Conservation (phyloP, 805 yeast species). For the Candida quercuum region DNA sequence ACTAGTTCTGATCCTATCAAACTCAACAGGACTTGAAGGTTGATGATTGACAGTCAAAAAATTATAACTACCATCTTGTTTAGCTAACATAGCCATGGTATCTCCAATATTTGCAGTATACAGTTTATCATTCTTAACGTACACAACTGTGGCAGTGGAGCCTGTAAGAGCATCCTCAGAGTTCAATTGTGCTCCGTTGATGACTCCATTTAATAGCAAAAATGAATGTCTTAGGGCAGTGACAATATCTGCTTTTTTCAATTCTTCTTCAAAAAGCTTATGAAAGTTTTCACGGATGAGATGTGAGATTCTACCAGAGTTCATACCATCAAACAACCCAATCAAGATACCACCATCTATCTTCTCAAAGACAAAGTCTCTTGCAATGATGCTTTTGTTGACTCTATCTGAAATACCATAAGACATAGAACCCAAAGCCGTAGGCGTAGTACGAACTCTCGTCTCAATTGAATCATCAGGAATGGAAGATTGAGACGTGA, state of each 20-base stretch:
- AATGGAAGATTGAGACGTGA: conserved; percentile 70
- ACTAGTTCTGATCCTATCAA: conserved; percentile 81
- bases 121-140: conserved; percentile 62
- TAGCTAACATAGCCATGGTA: conserved; percentile 72
- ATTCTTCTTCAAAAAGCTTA: conserved; percentile 60
- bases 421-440: conserved; percentile 66
- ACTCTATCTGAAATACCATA: conserved; percentile 91
- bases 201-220: conserved; percentile 71
- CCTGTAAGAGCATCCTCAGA: conserved; percentile 76
- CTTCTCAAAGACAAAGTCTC: conserved; percentile 84
- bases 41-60: conserved; percentile 74
- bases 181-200: conserved; percentile 45
- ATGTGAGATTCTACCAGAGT: conserved; percentile 62
- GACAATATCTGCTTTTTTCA: conserved; percentile 46
- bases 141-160: conserved; percentile 77
- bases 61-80: conserved; percentile 76
- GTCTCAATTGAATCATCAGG: conserved; percentile 84
- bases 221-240: conserved; percentile 84
- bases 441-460: conserved; percentile 87
- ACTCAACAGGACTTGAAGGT: conserved; percentile 72
- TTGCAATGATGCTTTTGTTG: conserved; percentile 64
- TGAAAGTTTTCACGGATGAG: conserved; percentile 70
- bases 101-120: conserved; percentile 92
- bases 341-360: conserved; percentile 78
- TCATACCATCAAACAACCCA: conserved; percentile 78